These are phyloP conservation scores for Umbelopsis isabellina DNA, from an alignment of 192 early-diverging fungal species.

Conservation along the genomic window DNA sequence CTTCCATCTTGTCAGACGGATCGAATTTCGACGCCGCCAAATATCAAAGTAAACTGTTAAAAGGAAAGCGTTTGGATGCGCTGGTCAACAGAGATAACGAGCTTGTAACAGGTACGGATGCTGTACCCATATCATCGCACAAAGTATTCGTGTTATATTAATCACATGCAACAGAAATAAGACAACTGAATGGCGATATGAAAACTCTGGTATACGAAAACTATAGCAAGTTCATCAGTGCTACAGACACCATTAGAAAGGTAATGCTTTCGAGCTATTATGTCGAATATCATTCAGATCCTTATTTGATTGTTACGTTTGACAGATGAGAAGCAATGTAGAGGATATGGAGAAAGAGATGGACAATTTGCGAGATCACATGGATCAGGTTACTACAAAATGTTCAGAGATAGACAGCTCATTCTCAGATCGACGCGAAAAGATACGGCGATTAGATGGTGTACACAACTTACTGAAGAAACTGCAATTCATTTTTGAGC, in stretches of 20 bases:
- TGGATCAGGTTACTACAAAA: slow-evolving; percentile 62
- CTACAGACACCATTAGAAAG: slow-evolving; percentile 88
- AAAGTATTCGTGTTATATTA: background rate
- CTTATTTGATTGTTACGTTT: background rate
- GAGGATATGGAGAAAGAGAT: slow-evolving; percentile 88
- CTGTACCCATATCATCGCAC: background rate
- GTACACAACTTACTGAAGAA: slow-evolving; percentile 76
- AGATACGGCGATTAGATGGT: slow-evolving; percentile 71
- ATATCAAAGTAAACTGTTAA: slow-evolving; percentile 75
- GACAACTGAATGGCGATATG: slow-evolving; percentile 93
- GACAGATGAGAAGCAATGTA: slow-evolving; percentile 82
- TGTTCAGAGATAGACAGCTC: slow-evolving; percentile 56
- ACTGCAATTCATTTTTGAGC: slow-evolving; percentile 87
- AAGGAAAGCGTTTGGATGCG: slow-evolving; percentile 66
- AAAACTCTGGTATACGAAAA: slow-evolving; percentile 99
- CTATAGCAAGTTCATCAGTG: slow-evolving; percentile 96
- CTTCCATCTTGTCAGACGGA: slow-evolving; percentile 49
- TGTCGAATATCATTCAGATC: background rate
- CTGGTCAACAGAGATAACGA: slow-evolving; percentile 78
- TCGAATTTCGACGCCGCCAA: slow-evolving; percentile 76
- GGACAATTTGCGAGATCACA: slow-evolving; percentile 68
- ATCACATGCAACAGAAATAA: slow-evolving; percentile 59
- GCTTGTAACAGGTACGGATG: slow-evolving; percentile 62
- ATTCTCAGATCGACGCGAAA: slow-evolving; percentile 68
- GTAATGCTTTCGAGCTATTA: slow-evolving; percentile 33